A percentile compares a stretch with the other conserved stretches of the same genome.
Evolutionary conservation across 129 eudicot genomes (phyloP).

Genomic region (Flaveria robusta): DNA sequence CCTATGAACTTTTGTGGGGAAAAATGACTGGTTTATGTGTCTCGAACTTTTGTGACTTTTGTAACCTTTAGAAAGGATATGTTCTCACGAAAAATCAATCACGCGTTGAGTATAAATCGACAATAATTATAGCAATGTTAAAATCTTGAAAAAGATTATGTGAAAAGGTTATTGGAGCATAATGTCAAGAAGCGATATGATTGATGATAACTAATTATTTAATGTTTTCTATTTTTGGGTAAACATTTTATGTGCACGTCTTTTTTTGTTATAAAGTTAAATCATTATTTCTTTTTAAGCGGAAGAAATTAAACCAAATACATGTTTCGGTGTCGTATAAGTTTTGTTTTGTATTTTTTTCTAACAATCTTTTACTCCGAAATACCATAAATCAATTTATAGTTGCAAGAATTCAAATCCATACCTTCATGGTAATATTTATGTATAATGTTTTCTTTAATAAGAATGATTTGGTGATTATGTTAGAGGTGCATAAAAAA

Average conservation of each 20-base stretch:
- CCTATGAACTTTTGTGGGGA: background rate
- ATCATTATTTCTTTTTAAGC: background rate
- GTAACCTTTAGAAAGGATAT: background rate
- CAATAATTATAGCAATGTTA: background rate
- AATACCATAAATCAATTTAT: too few species aligned
- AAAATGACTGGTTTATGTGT: background rate
- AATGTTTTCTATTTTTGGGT: slow-evolving; percentile 27
- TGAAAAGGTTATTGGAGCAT: slow-evolving; percentile 20
- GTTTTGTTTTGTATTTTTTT: background rate
- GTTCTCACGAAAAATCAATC: background rate
- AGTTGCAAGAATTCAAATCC: too few species aligned
- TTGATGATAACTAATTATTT: slow-evolving; percentile 19
- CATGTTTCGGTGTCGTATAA: background rate
- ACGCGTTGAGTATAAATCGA: background rate
- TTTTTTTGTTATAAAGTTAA: slow-evolving; percentile 13
- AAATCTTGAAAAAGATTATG: slow-evolving; percentile 24
- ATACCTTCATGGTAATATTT: too few species aligned
- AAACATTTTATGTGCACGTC: slow-evolving; percentile 31
- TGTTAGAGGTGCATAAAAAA: too few species aligned
- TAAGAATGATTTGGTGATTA: too few species aligned
- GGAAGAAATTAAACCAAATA: background rate
- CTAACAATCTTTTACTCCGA: too few species aligned
- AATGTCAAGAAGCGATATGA: slow-evolving; percentile 32
- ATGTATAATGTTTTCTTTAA: too few species aligned
- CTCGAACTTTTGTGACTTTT: background rate